A percentile compares a stretch with the other conserved stretches of the same genome.
Conservation (phyloP, 805 yeast species). For the Saturnispora saitoi region DNA sequence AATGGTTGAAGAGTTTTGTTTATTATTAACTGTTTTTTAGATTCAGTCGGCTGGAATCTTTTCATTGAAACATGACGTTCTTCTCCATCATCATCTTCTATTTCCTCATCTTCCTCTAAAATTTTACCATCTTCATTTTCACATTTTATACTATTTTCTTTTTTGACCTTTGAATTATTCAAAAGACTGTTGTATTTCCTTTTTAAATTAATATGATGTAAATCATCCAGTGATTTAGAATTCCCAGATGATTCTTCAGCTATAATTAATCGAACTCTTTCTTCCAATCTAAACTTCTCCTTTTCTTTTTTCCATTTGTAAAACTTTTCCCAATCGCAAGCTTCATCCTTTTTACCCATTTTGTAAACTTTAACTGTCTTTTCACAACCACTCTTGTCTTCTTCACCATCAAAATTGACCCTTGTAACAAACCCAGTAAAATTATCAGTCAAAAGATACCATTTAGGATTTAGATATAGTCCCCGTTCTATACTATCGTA, state of each 20-base stretch:
- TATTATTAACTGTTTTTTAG: neutral
- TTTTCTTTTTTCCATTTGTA: constrained; percentile 12
- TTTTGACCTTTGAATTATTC: neutral
- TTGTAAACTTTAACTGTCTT: constrained; percentile 10
- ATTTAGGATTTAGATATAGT: constrained; percentile 32
- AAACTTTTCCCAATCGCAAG: constrained; percentile 14
- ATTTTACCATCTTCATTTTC: neutral
- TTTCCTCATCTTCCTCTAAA: neutral
- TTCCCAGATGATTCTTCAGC: neutral
- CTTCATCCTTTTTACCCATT: constrained; percentile 13
- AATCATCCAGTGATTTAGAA: neutral
- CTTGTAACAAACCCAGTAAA: constrained; percentile 34
- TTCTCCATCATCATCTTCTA: constrained; percentile 10
- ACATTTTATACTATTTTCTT: neutral
- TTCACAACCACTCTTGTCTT: constrained; percentile 8
- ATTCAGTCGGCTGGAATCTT: constrained; percentile 15
- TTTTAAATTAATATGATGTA: neutral
- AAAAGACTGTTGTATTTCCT: neutral
- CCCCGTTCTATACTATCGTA: constrained; percentile 38
- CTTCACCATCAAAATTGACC: constrained; percentile 14
- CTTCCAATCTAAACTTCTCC: constrained; percentile 5
- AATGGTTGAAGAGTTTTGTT: constrained; percentile 20
- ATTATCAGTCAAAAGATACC: constrained; percentile 29
- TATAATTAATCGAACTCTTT: constrained; percentile 5
- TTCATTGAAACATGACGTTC: constrained; percentile 21